Evolutionary conservation across 257 asterid species (phyloP), one percentile per base, ranked within the genome.

Genomic region (Fraxinus quadrangulata): DNA sequence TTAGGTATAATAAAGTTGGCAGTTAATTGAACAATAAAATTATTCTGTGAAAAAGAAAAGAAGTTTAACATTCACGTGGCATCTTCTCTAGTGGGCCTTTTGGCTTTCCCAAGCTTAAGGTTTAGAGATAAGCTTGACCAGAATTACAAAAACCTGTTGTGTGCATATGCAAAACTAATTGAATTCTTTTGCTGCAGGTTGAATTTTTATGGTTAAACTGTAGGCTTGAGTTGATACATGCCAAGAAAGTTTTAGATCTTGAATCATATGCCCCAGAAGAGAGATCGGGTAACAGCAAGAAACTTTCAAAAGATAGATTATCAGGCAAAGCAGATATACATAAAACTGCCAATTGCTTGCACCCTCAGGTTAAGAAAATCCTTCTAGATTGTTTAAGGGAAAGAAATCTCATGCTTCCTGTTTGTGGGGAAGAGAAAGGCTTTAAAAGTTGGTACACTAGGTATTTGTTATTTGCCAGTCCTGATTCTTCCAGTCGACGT

Each of bases 351-450:
- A 63, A 61, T 54, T 75, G 75, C 71, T n/a, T 84, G 75, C 88
- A 89, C 80, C 89, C 96, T 79, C 82, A 84, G 45, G 86, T 86
- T 73, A 87, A 87, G 89, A 85, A 84, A 77, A 85, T 84, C 19
- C 88, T 93, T 54, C 54, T 87, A 72, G 90, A 86, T 72, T 96
- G 98, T 86, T 78, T 90, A 67, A 77, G 82, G 79, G 82, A 83
- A 47, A 89, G 88, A 28, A 78, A 84, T 67, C 84, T 81, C 70
- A 28, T 79, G 82, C 83, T 82, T 72, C 89, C 83, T 65, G n/a
- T 77, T 42, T 74, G 86, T 67, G 88, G 81, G 84, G 92, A 88
- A 77, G 86, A 83, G 79, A 75, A 69, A 61, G 82, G 76, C 63
- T 75, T 86, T 16, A 72, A 84, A 76, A 61, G 79, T 71, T 82